Conservation (phyloP, 495 filamentous ascomycete species). For the Aspergillus cristatus region DNA sequence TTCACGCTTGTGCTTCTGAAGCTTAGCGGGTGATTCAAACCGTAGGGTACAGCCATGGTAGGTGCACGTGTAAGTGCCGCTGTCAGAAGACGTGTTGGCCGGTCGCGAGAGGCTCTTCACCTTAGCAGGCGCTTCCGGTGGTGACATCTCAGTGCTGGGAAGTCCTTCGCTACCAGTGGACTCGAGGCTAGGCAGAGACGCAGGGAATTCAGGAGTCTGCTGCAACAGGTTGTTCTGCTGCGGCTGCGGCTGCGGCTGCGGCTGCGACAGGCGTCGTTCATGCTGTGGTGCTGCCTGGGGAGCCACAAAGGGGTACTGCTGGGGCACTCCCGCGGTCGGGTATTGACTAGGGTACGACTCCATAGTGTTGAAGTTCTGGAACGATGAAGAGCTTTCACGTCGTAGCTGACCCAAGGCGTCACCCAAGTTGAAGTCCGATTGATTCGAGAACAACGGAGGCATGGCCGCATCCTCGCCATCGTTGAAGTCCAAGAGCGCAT, state of each 20-base stretch:
- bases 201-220: constrained; percentile 51
- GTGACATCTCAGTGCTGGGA: constrained; percentile 16
- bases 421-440: constrained; percentile 32
- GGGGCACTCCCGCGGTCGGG: constrained; percentile 14
- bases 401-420: constrained; percentile 31
- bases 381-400: constrained; percentile 40
- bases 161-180: constrained; percentile 49
- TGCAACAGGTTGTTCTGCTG: constrained; percentile 31
- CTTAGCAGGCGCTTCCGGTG: constrained; percentile 20
- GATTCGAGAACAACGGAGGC: constrained; percentile 53
- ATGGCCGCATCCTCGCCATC: constrained; percentile 58
- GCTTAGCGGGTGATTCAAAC: constrained; percentile 75
- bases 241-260: constrained; percentile 15
- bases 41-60: constrained; percentile 84
- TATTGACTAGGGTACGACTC: constrained; percentile 35
- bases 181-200: constrained; percentile 54
- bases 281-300: constrained; percentile 39
- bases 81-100: constrained; percentile 56
- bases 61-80: constrained; percentile 90
- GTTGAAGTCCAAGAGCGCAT: constrained; percentile 77
- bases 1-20: constrained; percentile 95
- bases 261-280: constrained; percentile 22
- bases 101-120: constrained; percentile 41
- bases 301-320: constrained; percentile 10
- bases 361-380: constrained; percentile 28